phyloP scores from a whole-genome alignment of 495 filamentous ascomycete genomes.

The Sabuloglossum arenarium region DNA sequence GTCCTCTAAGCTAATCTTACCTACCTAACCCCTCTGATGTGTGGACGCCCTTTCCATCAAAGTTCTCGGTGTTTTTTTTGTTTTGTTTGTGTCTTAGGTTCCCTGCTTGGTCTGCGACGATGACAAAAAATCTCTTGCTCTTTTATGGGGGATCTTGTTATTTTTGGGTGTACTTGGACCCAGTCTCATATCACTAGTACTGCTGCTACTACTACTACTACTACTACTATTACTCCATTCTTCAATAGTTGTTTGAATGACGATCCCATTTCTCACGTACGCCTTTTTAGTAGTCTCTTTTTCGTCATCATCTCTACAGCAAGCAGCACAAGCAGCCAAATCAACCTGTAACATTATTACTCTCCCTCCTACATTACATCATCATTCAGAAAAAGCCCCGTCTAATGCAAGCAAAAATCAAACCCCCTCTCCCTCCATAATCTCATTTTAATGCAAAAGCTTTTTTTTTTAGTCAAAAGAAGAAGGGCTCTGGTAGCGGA shows the following conservation, averaged over 20 bases:
- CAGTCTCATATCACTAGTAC: too few species aligned
- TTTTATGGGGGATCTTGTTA: not conserved
- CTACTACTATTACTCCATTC: not conserved
- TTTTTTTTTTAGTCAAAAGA: not conserved
- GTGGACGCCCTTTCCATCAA: not conserved
- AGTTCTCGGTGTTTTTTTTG: not conserved
- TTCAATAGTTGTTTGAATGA: not conserved
- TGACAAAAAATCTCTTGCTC: too few species aligned
- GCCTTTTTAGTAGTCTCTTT: not conserved
- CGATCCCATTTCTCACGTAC: too few species aligned
- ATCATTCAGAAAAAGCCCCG: too few species aligned
- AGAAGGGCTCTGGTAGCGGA: not conserved
- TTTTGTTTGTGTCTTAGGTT: not conserved
- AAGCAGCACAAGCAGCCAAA: too few species aligned
- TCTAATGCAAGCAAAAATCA: too few species aligned
- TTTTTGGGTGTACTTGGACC: not conserved
- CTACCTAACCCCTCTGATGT: not conserved
- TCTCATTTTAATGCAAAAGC: not conserved
- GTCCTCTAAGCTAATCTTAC: not conserved
- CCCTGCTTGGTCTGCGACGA: not conserved
- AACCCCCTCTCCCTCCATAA: not conserved
- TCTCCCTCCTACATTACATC: not conserved
- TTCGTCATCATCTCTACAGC: not conserved
- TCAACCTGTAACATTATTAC: not conserved
- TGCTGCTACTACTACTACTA: too few species aligned